Base-by-base conservation (phyloP, 129 eudicot genomes). In the Oenanthe sinensis region DNA sequence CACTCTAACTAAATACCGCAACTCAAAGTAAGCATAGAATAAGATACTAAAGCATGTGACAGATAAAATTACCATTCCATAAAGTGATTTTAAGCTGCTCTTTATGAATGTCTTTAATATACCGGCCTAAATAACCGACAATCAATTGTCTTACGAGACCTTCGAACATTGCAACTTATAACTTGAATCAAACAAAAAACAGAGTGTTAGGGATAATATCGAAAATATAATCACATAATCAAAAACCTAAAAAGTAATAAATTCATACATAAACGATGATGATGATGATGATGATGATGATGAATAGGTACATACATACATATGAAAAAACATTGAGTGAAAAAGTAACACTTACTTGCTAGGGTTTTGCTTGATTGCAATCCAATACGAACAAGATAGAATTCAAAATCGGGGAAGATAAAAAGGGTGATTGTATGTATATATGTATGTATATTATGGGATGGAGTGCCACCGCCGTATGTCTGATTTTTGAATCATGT, bases 1-100 rank as follows among this genome's bases (percentile, higher is more conserved):
- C 37, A 33, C 19, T 33, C 36, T 33, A 33, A 33, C 7, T 1
- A 12, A 10, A n/a, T n/a, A n/a, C n/a, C n/a, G n/a, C n/a, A n/a
- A 28, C 17, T 63, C 16, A 10, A n/a, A 19, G 13, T n/a, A 58
- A n/a, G 2, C 6, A 5, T 8, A 58, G 30, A 79, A 71, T 11
- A 69, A 33, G 36, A 33, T 33, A 33, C 36, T 0, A 33, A 33
- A 33, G 36, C 36, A 33, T 33, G 36, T 33, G 36, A 1, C 42
- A 16, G 19, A 30, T 15, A 26, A 10, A 67, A 67, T 40, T 84
- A 87, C 97, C 97, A 20, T 90, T 91, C 97, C 98, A 91, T 17
- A 95, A 72, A 50, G 98, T 95, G 85, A 95, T 95, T 84, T 91
- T 95, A 48, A 95, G 98, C 89, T 95, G 97, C 85, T 95, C 97